Base-by-base conservation (phyloP, 1,139 yeast genomes). In the Taiozyma sp. region DNA sequence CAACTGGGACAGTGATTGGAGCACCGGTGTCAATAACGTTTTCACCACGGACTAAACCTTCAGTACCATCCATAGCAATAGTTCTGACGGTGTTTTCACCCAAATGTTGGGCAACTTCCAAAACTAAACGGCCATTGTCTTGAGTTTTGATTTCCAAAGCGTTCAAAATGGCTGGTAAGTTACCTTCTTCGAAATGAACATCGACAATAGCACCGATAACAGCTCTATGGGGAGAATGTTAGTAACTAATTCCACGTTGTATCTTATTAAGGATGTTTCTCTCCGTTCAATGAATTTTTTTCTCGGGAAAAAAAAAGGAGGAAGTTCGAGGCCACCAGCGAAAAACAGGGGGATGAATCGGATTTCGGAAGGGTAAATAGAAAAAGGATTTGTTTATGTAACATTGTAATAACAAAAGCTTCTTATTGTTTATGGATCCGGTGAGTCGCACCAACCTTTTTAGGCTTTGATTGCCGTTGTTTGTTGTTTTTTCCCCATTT, bases 61-160 rank as follows among this genome's bases (percentile, higher is more conserved):
- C 98, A 67, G 99, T 93, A 88, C 98, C 99, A 77, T 93, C 99
- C 99, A 93, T 93, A 73, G 99, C 98, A 88, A 93, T 93, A 72
- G 99, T 88, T 85, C 99, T 91, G 74, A 93, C 98, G 68, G 98
- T 88, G 88, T 90, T 90, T 81, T 93, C 99, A 82, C 99, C 99
- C 77, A 93, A 84, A 77, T 93, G 99, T 81, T 93, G 99, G 69
- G 99, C 95, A 67, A 93, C 99, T 80, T 93, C 99, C 69, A 93
- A 85, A 62, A 93, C 93, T 71, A 93, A 85, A 70, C 80, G 80
- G 63, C 77, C 75, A 56, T 83, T 83, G 58, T 73, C 72, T 67
- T 77, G 77, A 67, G 77, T 75, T 66, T 84, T 87, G 71, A 93
- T 83, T 74, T 88, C 91, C 71, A 93, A 83, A 66, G 99, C 98